Percentiles rank a stretch among this genome's conserved stretches.
Conservation (phyloP, 2,329 filamentous ascomycete genomes). For the Hypoxylon sp. region DNA sequence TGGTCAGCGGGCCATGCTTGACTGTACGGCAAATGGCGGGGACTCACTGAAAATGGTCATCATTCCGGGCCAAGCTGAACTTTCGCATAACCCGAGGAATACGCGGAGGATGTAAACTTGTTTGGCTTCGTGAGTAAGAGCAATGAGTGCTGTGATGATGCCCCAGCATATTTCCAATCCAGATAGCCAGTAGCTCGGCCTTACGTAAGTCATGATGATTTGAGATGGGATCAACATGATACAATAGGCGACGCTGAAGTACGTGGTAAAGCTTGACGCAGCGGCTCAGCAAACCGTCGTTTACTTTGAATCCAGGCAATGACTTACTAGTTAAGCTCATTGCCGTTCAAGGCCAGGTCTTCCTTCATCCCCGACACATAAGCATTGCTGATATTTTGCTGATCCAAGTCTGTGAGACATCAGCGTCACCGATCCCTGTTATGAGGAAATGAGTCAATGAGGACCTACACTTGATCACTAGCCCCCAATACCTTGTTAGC, state of each 20-base stretch:
- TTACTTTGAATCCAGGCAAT: neutral
- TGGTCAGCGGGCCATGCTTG: conserved; percentile 22
- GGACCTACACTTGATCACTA: conserved; percentile 49
- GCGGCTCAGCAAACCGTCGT: neutral
- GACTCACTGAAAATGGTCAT: conserved; percentile 59
- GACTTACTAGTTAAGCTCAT: conserved; percentile 51
- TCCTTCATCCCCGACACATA: conserved; percentile 57
- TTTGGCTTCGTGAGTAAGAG: conserved; percentile 52
- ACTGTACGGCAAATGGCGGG: neutral
- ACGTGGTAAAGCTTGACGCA: conserved; percentile 52
- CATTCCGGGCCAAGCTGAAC: conserved; percentile 61
- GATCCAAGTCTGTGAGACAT: conserved; percentile 54
- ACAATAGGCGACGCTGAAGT: conserved; percentile 56
- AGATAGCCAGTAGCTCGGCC: conserved; percentile 56
- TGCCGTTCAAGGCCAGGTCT: conserved; percentile 51
- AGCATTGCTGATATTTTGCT: conserved; percentile 55
- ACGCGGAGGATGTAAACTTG: conserved; percentile 59
- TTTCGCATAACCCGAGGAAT: conserved; percentile 59
- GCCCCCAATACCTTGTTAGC: conserved; percentile 6
- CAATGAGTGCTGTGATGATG: conserved; percentile 54
- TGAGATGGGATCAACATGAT: conserved; percentile 57
- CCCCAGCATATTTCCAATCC: conserved; percentile 56
- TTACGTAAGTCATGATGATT: conserved; percentile 56
- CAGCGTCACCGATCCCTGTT: conserved; percentile 1
- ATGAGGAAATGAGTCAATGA: neutral